Percentiles rank a stretch among this genome's conserved stretches.
Conservation (phyloP, 2,329 filamentous ascomycete species). For the Epichloe coenophiala region DNA sequence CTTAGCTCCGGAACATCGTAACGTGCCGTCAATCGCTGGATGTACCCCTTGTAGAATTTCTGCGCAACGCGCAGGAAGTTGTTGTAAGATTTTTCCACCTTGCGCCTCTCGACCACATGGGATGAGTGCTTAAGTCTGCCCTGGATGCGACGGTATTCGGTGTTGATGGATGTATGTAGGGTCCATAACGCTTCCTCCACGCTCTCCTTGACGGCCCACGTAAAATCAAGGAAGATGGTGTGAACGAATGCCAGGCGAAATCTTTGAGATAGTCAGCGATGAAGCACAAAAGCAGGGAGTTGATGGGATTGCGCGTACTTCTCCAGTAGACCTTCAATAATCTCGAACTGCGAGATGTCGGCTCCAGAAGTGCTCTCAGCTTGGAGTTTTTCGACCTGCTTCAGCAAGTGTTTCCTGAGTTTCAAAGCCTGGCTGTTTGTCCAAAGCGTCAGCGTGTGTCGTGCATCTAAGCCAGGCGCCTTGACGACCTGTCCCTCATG, state of each 20-base stretch:
- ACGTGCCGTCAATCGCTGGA: slow-evolving; percentile 57
- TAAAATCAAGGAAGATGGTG: slow-evolving; percentile 59
- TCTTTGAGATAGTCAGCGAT: slow-evolving; percentile 1
- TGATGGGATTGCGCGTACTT: slow-evolving; percentile 17
- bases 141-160: slow-evolving; percentile 60
- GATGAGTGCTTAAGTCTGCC: slow-evolving; percentile 37
- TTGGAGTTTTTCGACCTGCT: slow-evolving; percentile 29
- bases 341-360: slow-evolving; percentile 29
- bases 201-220: slow-evolving; percentile 46
- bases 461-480: not conserved
- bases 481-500: not conserved
- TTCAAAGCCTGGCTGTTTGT: slow-evolving; percentile 27
- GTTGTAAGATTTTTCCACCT: slow-evolving; percentile 68
- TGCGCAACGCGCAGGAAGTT: slow-evolving; percentile 80
- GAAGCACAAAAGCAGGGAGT: not conserved
- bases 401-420: slow-evolving; percentile 27
- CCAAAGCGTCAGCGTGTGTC: slow-evolving; percentile 5
- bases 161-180: slow-evolving; percentile 64
- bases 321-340: slow-evolving; percentile 28
- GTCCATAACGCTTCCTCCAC: slow-evolving; percentile 67
- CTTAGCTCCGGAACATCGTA: slow-evolving; percentile 41
- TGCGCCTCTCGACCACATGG: slow-evolving; percentile 52
- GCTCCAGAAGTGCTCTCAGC: slow-evolving; percentile 20
- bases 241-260: slow-evolving; percentile 60
- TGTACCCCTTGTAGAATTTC: slow-evolving; percentile 76